These are phyloP conservation scores for Gymnopus androsaceus DNA, from an alignment of 1,284 basidiomycete species.

Conservation along the genomic window DNA sequence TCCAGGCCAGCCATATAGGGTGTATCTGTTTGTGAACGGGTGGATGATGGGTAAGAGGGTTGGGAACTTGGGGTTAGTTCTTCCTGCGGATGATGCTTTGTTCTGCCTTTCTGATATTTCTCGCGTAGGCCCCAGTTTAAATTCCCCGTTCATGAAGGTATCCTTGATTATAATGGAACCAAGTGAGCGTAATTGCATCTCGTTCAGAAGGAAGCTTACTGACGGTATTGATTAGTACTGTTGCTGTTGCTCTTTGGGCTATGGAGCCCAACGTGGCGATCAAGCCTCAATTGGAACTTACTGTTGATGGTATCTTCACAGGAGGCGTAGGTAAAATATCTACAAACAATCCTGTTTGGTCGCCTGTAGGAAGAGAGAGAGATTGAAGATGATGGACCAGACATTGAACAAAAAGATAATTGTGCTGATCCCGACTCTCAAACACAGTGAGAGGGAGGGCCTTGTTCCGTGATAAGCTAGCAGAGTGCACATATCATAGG, in stretches of 20 bases:
- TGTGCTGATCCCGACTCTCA: no score
- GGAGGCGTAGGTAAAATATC: slow-evolving; percentile 63
- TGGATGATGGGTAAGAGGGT: slow-evolving; percentile 84
- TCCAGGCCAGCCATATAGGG: slow-evolving; percentile 60
- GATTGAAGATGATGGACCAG: no score
- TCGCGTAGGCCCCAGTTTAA: slow-evolving; percentile 71
- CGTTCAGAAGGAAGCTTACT: background rate
- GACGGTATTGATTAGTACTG: slow-evolving; percentile 48
- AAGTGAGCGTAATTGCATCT: slow-evolving; percentile 50
- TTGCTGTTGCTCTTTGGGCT: slow-evolving; percentile 72
- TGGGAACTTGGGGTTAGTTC: slow-evolving; percentile 64
- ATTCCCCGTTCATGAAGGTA: slow-evolving; percentile 79
- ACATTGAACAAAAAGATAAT: no score
- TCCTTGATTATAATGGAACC: slow-evolving; percentile 66
- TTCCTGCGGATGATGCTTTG: background rate
- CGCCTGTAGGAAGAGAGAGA: slow-evolving; percentile 40
- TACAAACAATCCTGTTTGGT: slow-evolving; percentile 64
- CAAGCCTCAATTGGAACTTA: slow-evolving; percentile 54
- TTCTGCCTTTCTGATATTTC: slow-evolving; percentile 15
- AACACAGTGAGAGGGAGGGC: no score
- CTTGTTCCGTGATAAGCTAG: no score
- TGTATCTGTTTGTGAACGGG: slow-evolving; percentile 78
- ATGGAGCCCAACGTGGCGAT: slow-evolving; percentile 52
- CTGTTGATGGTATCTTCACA: slow-evolving; percentile 58
- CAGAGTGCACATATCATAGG: no score